These are phyloP conservation scores for Pythium biforme DNA, from an alignment of 352 stramenopile genomes.

Conservation along the genomic window DNA sequence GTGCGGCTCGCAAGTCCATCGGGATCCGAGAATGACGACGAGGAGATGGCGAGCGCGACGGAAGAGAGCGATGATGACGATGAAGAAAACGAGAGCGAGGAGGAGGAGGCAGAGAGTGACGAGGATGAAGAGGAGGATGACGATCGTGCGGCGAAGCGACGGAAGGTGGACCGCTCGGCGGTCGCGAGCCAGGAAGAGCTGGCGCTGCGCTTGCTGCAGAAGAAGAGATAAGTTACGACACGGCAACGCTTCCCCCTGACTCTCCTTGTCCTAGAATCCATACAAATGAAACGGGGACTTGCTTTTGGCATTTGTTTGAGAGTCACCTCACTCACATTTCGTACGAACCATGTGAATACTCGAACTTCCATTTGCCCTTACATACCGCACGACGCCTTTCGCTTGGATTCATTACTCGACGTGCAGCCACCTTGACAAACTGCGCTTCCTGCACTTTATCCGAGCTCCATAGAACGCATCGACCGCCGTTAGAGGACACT, in stretches of 20 bases:
- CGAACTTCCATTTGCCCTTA: no score
- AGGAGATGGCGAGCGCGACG: conserved; percentile 35
- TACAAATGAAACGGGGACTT: no score
- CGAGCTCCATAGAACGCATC: no score
- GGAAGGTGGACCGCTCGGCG: conserved; percentile 45
- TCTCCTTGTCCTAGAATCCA: no score
- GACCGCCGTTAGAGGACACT: no score
- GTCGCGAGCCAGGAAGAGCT: conserved; percentile 79
- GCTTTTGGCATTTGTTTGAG: no score
- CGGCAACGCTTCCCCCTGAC: neutral
- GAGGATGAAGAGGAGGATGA: conserved; percentile 25
- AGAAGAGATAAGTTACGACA: conserved; percentile 27
- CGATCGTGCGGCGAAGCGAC: conserved; percentile 24
- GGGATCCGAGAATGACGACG: conserved; percentile 27
- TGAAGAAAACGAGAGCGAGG: conserved; percentile 24
- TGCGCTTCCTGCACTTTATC: no score
- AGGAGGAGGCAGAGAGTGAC: conserved; percentile 28
- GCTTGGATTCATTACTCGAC: no score
- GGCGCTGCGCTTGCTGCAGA: conserved; percentile 75
- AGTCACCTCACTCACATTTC: no score
- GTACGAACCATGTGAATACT: no score
- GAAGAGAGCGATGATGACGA: conserved; percentile 26
- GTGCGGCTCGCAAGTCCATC: conserved; percentile 23
- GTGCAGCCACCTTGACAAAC: no score
- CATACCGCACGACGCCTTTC: no score